phyloP scores from a whole-genome alignment of 306 rosid species.

The Prunus mira region DNA sequence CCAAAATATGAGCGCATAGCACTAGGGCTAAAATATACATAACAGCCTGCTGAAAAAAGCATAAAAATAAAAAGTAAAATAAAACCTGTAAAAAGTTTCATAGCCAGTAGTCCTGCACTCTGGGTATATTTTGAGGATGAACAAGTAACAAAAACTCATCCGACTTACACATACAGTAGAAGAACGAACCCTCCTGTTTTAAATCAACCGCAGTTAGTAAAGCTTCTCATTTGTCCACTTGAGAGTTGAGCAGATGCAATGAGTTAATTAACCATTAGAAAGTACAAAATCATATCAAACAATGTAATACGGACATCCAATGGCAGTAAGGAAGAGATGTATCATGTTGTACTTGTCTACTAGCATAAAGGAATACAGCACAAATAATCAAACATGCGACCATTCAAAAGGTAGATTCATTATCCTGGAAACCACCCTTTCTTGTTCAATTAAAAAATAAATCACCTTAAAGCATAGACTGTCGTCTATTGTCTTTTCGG shows the following conservation, averaged over 20 bases:
- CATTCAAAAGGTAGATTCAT: not conserved
- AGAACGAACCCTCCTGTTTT: not conserved
- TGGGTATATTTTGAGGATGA: not conserved
- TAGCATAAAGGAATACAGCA: not conserved
- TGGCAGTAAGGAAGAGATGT: too few species aligned
- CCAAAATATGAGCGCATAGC: too few species aligned
- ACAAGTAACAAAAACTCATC: not conserved
- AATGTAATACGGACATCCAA: too few species aligned
- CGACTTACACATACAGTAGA: not conserved
- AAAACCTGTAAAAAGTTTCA: not conserved
- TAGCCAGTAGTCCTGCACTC: not conserved
- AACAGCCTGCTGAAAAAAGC: too few species aligned
- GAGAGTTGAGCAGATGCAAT: too few species aligned
- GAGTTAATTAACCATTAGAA: too few species aligned
- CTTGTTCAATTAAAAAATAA: not conserved
- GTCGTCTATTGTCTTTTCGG: not conserved
- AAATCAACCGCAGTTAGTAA: slow-evolving; percentile 16
- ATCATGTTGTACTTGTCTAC: not conserved
- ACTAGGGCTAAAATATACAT: too few species aligned
- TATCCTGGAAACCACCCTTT: not conserved
- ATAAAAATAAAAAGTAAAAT: not conserved
- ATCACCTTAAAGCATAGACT: slow-evolving; percentile 26
- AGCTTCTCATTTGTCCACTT: slow-evolving; percentile 21
- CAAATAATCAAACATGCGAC: not conserved
- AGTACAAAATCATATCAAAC: too few species aligned